These are phyloP conservation scores for Pulicaria dysenterica DNA, from an alignment of 129 eudicot genomes.

Conservation along the genomic window DNA sequence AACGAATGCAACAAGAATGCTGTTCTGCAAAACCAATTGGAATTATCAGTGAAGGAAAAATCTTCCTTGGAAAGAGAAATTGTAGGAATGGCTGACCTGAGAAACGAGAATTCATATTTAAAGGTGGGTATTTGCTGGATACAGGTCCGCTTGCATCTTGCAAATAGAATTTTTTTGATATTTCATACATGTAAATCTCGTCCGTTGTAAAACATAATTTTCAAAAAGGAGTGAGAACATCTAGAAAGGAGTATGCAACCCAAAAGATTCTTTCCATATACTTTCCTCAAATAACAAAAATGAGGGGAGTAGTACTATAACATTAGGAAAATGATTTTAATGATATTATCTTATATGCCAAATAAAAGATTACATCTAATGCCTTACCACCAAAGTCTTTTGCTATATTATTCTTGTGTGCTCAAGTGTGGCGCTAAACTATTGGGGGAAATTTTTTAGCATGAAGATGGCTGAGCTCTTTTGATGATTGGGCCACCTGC, in stretches of 20 bases:
- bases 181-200: conserved; percentile 1
- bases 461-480: not conserved
- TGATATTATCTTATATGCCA: not conserved
- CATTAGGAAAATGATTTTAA: not conserved
- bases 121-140: conserved; percentile 46
- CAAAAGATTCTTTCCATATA: conserved; percentile 4
- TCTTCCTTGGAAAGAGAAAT: conserved; percentile 69
- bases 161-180: not conserved
- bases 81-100: conserved; percentile 54
- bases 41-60: conserved; percentile 73
- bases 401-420: conserved; percentile 2
- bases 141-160: not conserved
- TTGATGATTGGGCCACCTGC: not conserved
- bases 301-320: not conserved
- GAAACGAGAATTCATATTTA: conserved; percentile 67
- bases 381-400: not conserved
- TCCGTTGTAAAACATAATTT: not conserved
- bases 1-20: conserved; percentile 81
- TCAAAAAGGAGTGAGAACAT: not conserved
- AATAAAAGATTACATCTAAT: not conserved
- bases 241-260: conserved; percentile 2
- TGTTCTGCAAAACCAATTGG: conserved; percentile 64
- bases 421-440: not conserved
- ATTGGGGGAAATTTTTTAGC: not conserved
- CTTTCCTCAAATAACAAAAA: conserved; percentile 9